A percentile compares a stretch with the other conserved stretches of the same genome.
Conservation (phyloP, 352 stramenopile genomes). For the Peronospora destructor region DNA sequence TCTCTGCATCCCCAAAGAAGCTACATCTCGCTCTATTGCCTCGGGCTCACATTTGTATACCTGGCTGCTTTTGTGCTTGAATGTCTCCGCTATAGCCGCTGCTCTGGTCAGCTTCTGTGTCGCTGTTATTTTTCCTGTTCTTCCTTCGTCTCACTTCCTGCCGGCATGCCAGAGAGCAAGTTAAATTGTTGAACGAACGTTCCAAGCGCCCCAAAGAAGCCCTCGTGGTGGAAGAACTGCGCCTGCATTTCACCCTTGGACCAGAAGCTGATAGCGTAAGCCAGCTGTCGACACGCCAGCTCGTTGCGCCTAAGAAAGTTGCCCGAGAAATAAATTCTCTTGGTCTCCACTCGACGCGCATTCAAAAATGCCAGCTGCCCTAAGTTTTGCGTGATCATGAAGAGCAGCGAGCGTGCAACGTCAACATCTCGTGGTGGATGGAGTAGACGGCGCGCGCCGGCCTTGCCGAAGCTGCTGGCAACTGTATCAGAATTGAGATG, state of each 20-base stretch:
- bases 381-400: constrained; percentile 99
- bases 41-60: no score
- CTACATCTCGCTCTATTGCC: no score
- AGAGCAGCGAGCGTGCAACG: constrained; percentile 89
- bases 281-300: constrained; percentile 82
- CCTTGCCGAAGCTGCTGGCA: constrained; percentile 96
- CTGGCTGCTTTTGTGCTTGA: no score
- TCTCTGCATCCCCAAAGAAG: no score
- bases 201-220: constrained; percentile 96
- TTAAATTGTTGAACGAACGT: constrained; percentile 79
- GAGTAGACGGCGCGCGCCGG: constrained; percentile 31
- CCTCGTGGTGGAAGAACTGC: constrained; percentile 93
- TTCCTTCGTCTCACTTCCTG: constrained; percentile 15
- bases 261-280: constrained; percentile 96
- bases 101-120: no score
- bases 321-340: constrained; percentile 92
- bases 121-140: constrained; percentile 8
- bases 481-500: constrained; percentile 82
- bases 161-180: constrained; percentile 9
- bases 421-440: constrained; percentile 85
- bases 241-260: constrained; percentile 86
- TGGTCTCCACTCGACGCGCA: constrained; percentile 87
- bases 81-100: no score
- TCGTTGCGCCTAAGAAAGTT: constrained; percentile 97
- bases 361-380: constrained; percentile 94